These are phyloP conservation scores for Fusarium luffae DNA, from an alignment of 2,329 filamentous ascomycete genomes.

Conservation along the genomic window DNA sequence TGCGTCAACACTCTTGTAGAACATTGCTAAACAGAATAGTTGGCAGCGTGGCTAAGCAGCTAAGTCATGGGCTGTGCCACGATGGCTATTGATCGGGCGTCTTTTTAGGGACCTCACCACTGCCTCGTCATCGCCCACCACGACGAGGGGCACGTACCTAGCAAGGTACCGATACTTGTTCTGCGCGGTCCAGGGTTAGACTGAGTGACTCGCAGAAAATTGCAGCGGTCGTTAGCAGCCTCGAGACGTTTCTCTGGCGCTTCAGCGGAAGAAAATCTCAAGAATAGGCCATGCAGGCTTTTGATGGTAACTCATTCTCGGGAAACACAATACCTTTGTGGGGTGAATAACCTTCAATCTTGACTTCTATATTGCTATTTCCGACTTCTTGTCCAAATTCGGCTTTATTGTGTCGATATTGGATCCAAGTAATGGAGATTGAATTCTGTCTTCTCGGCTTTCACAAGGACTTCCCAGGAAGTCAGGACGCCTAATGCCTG, in stretches of 20 bases:
- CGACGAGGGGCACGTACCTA: slow-evolving; percentile 42
- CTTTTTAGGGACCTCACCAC: slow-evolving; percentile 39
- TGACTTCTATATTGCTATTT: neutral
- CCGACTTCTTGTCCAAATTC: neutral
- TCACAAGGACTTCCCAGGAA: neutral
- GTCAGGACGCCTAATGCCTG: neutral
- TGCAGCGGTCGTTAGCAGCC: slow-evolving; percentile 22
- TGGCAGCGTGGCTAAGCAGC: slow-evolving; percentile 42
- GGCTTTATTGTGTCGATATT: neutral
- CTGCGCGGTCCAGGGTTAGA: slow-evolving; percentile 8
- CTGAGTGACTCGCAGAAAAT: slow-evolving; percentile 42
- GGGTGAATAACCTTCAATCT: neutral
- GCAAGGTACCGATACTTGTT: slow-evolving; percentile 47
- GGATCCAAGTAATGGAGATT: neutral
- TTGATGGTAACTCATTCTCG: neutral
- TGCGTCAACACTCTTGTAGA: slow-evolving; percentile 24
- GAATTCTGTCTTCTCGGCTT: slow-evolving; percentile 1
- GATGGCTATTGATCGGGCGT: slow-evolving; percentile 24
- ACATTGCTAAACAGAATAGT: slow-evolving; percentile 18
- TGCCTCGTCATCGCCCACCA: slow-evolving; percentile 56
- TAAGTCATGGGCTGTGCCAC: slow-evolving; percentile 43
- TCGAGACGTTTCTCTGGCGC: slow-evolving; percentile 13
- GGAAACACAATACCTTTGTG: neutral
- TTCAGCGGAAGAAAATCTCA: neutral
- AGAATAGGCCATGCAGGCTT: neutral